These are phyloP conservation scores for Bipolaris cookei DNA, from an alignment of 2,329 filamentous ascomycete species.

Conservation along the genomic window DNA sequence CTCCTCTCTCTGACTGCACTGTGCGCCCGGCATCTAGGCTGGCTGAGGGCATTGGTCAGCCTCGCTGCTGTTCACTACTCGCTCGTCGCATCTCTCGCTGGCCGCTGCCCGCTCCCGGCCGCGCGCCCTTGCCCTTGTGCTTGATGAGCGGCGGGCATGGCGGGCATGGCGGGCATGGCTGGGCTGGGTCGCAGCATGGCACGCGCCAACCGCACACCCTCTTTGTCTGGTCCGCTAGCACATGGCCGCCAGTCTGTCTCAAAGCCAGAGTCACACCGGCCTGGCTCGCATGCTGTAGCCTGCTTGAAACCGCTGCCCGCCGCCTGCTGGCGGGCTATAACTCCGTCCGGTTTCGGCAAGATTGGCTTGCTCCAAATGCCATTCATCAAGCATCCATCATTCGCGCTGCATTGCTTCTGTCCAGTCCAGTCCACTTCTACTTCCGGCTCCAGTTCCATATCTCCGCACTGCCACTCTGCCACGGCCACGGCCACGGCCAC, in stretches of 20 bases:
- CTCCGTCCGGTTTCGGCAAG: conserved; percentile 32
- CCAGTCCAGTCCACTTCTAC: no score
- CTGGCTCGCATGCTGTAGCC: conserved; percentile 36
- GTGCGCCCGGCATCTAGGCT: conserved; percentile 9
- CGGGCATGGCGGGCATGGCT: not conserved
- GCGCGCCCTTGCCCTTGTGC: conserved; percentile 26
- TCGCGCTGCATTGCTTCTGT: no score
- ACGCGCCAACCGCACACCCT: conserved; percentile 33
- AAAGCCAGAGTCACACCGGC: conserved; percentile 32
- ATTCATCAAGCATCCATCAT: no score
- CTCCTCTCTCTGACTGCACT: conserved; percentile 32
- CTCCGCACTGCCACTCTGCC: conserved; percentile 26
- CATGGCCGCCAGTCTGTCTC: conserved; percentile 32
- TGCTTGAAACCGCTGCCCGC: conserved; percentile 26
- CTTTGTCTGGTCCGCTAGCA: conserved; percentile 37
- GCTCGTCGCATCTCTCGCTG: no score
- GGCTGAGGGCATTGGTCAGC: conserved; percentile 32
- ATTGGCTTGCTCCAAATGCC: conserved; percentile 19
- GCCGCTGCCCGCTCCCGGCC: conserved; percentile 27
- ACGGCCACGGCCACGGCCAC: not conserved
- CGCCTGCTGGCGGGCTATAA: conserved; percentile 32
- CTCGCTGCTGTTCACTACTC: not conserved
- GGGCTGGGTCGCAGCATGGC: conserved; percentile 21
- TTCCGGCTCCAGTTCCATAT: conserved; percentile 8
- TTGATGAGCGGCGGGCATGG: conserved; percentile 15